Conservation (phyloP, 768 basidiomycete species). For the Clavaria fumosa region DNA sequence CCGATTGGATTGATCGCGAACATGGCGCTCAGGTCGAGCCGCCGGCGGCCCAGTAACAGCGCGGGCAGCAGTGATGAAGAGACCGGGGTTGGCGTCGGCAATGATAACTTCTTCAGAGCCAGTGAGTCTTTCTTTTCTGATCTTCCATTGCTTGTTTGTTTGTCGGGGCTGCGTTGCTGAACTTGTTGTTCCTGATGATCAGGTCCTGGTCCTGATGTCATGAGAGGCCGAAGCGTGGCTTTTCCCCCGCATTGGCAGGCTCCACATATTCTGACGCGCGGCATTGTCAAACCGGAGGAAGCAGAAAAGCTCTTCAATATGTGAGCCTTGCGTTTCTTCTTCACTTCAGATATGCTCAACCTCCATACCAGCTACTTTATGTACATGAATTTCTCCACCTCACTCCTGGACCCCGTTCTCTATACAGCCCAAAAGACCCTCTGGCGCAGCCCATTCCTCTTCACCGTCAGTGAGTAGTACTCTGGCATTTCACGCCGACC, state of each 20-base stretch:
- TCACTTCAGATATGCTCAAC: not conserved
- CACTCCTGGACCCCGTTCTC: slow-evolving; percentile 63
- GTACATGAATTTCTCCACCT: slow-evolving; percentile 65
- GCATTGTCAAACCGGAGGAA: slow-evolving; percentile 46
- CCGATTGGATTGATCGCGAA: slow-evolving; percentile 71
- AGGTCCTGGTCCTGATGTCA: slow-evolving; percentile 29
- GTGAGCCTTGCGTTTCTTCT: slow-evolving; percentile 21
- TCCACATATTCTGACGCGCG: slow-evolving; percentile 50
- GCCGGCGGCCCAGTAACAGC: slow-evolving; percentile 15
- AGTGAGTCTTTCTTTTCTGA: slow-evolving; percentile 24
- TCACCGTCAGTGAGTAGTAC: slow-evolving; percentile 64
- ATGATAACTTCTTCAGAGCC: slow-evolving; percentile 48
- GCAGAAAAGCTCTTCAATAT: slow-evolving; percentile 62
- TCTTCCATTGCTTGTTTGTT: too few relatives aligned
- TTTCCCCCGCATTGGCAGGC: slow-evolving; percentile 30
- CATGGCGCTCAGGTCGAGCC: slow-evolving; percentile 33
- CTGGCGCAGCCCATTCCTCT: slow-evolving; percentile 78
- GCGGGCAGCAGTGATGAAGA: slow-evolving; percentile 23
- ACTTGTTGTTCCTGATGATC: slow-evolving; percentile 3
- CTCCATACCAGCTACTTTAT: slow-evolving; percentile 57
- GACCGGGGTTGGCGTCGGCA: slow-evolving; percentile 48
- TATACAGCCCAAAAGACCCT: slow-evolving; percentile 75
- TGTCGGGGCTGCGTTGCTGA: not conserved
- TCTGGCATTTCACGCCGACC: not conserved
- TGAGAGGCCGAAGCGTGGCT: slow-evolving; percentile 23